Conservation (phyloP, 2,329 filamentous ascomycete genomes). For the Herpotrichia juniperi region DNA sequence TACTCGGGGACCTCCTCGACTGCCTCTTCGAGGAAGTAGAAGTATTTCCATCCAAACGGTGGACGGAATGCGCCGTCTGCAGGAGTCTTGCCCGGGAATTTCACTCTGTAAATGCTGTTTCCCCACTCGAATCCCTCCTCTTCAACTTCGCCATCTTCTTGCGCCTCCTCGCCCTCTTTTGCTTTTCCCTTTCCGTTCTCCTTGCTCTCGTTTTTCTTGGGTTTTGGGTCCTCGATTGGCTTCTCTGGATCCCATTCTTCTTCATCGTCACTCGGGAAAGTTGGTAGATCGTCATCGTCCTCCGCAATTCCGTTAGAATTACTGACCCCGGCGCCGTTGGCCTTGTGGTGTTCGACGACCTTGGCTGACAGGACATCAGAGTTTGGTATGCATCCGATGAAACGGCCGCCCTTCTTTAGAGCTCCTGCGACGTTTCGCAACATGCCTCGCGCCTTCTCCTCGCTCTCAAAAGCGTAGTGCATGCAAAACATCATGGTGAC, state of each 20-base stretch:
- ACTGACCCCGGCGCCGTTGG: constrained; percentile 46
- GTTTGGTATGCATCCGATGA: constrained; percentile 96
- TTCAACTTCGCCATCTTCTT: constrained; percentile 54
- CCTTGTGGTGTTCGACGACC: constrained; percentile 77
- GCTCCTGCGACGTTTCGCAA: constrained; percentile 88
- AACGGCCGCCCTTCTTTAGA: constrained; percentile 90
- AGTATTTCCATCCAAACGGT: constrained; percentile 97
- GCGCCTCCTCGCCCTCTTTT: constrained; percentile 20
- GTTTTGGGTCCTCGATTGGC: constrained; percentile 45
- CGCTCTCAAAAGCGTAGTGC: constrained; percentile 96
- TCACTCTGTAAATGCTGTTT: constrained; percentile 89
- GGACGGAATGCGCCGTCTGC: constrained; percentile 90
- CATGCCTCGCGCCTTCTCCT: constrained; percentile 90
- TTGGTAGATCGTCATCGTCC: constrained; percentile 40
- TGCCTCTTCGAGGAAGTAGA: constrained; percentile 92
- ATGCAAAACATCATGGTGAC: constrained; percentile 99
- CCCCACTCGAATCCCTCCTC: constrained; percentile 75
- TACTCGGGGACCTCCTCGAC: constrained; percentile 97
- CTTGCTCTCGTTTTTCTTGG: constrained; percentile 39
- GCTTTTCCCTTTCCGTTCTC: constrained; percentile 50
- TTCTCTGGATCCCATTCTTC: constrained; percentile 55
- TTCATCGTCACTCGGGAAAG: constrained; percentile 46
- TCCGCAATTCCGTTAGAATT: constrained; percentile 30
- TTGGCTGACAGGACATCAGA: constrained; percentile 84
- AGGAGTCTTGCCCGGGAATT: constrained; percentile 83